Base-by-base conservation (phyloP, 2,329 filamentous ascomycete genomes). In the Pseudogymnoascus sp. region DNA sequence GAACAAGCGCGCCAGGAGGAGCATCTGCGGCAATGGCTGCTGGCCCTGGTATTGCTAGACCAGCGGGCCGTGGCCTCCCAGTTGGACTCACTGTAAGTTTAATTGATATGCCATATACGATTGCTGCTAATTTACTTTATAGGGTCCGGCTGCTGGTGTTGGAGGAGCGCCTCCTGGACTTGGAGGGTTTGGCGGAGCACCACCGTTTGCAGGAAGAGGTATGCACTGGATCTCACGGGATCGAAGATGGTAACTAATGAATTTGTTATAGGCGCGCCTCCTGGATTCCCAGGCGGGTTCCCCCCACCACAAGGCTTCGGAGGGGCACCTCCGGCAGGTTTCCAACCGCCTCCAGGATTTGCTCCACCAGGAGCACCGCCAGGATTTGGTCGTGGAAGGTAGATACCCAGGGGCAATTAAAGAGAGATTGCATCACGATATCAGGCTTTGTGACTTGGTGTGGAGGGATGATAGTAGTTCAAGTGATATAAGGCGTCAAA, bases 31-130 rank as follows among this genome's bases (percentile, higher is more conserved):
- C 89, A 38, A 81, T 97, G 69, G 82, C 88, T 65, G 85, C 91
- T 68, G 94, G 94, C 59, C 90, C 92, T 66, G 94, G 94, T 71
- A 91, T 97, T 68, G 89, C 91, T 67, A 88, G 92, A 73, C 92
- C 94, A 69, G 92, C 92, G 71, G 94, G 94, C 69, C 85, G 94
- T 76, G 94, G 94, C 79, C 83, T 65, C 38, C 88, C 91, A 33
- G 84, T 93, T 70, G 92, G 92, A 62, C 82, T 97, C 67, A 91
- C 91, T 70, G 92, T 85, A 78, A 67, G 81, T 74, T 61, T 60
- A 42, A 22, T 16, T 16, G 12, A 45, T n/a, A 45, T 36, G 11
- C 36, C 16, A 23, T n/a, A 70, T 73, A 68, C 71, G 39, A 62
- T 25, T 64, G 38, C 68, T 72, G 69, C 71, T 64, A 52, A n/a